Percentiles rank a stretch among this genome's conserved stretches.
These are phyloP conservation scores for Mucor indicus DNA, from an alignment of 371 early-diverging fungal genomes.

Conservation along the genomic window DNA sequence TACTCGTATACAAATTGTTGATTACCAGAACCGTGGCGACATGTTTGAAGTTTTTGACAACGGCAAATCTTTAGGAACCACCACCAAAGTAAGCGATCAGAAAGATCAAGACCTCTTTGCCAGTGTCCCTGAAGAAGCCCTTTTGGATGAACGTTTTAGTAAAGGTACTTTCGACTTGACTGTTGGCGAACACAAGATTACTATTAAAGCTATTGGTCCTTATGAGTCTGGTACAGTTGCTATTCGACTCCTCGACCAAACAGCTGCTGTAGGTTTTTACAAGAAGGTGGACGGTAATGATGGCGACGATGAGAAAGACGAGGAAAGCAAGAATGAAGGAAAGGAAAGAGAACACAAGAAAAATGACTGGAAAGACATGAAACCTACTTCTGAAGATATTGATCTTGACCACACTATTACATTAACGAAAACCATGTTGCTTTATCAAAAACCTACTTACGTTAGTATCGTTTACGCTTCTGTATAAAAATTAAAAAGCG, in stretches of 20 bases:
- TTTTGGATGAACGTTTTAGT: conserved; percentile 36
- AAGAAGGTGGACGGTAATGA: conserved; percentile 17
- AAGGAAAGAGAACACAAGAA: not conserved
- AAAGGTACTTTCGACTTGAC: conserved; percentile 38
- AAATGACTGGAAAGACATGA: not conserved
- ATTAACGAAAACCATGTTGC: conserved; percentile 29
- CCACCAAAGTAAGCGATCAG: conserved; percentile 23
- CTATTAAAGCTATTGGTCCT: conserved; percentile 40
- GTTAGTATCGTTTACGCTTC: too few species aligned
- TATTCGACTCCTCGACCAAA: conserved; percentile 33
- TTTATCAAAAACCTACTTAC: conserved; percentile 1
- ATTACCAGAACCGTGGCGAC: conserved; percentile 49
- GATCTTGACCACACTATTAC: conserved; percentile 33
- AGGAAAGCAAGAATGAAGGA: not conserved
- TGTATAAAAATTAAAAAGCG: too few species aligned
- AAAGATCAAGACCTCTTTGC: conserved; percentile 34
- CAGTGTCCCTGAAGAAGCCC: conserved; percentile 44
- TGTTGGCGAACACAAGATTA: conserved; percentile 41
- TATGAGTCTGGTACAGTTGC: conserved; percentile 49
- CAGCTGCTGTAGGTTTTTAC: conserved; percentile 8
- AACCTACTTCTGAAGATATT: not conserved
- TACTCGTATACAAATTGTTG: conserved; percentile 37
- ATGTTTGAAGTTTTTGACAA: conserved; percentile 44
- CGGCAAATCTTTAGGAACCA: conserved; percentile 31
- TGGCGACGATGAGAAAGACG: conserved; percentile 1